These are phyloP conservation scores for Porogramme epimiltina DNA, from an alignment of 1,284 basidiomycete genomes.

Conservation along the genomic window DNA sequence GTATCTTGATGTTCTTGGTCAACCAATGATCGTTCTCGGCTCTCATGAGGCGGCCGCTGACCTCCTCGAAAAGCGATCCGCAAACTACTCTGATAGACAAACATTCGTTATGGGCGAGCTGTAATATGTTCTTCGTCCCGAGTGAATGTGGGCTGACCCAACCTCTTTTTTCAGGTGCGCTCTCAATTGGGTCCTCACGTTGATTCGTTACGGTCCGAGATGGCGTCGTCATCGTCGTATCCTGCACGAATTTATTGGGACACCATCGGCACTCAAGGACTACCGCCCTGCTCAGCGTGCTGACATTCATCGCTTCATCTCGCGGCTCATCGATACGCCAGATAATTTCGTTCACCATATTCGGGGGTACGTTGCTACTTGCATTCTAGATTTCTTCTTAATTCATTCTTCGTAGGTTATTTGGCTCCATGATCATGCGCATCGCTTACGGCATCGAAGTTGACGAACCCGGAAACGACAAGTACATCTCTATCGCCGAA, in stretches of 20 bases:
- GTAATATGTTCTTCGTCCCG: background rate
- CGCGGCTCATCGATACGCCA: constrained; percentile 3
- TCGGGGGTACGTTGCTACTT: constrained; percentile 11
- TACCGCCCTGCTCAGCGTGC: constrained; percentile 4
- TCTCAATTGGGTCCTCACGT: constrained; percentile 4
- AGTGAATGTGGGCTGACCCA: constrained; percentile 1
- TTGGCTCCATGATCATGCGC: constrained; percentile 32
- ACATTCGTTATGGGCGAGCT: constrained; percentile 11
- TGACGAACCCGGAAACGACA: constrained; percentile 25
- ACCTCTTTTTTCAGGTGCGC: too few species aligned
- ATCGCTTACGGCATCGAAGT: constrained; percentile 36
- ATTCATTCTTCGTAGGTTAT: constrained; percentile 28
- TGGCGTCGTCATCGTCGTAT: constrained; percentile 6
- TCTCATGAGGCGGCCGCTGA: constrained; percentile 19
- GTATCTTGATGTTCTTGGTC: constrained; percentile 26
- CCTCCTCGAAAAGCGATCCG: constrained; percentile 15
- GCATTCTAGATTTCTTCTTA: too few species aligned
- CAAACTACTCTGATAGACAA: constrained; percentile 11
- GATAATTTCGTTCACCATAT: constrained; percentile 16
- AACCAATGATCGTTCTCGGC: constrained; percentile 28
- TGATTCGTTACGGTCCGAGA: constrained; percentile 7
- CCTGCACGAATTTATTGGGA: constrained; percentile 21
- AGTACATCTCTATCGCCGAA: constrained; percentile 11
- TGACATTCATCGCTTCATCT: constrained; percentile 6
- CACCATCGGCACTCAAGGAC: constrained; percentile 3